Percentiles rank a stretch among this genome's conserved stretches.
Evolutionary conservation across 805 yeast genomes (phyloP).

Genomic region (Saturnispora bothae): DNA sequence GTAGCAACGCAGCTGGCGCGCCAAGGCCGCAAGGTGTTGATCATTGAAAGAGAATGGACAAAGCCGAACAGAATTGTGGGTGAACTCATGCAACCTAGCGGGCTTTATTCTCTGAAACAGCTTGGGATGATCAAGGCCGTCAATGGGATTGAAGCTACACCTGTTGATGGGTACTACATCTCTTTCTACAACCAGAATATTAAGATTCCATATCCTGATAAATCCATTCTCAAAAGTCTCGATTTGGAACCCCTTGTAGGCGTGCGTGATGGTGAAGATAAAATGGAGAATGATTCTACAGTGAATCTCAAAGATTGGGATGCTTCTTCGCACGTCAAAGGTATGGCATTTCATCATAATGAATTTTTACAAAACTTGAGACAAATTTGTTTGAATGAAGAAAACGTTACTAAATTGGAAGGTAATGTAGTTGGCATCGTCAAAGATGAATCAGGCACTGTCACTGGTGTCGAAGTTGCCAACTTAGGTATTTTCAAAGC

Average conservation of each 20-base stretch:
- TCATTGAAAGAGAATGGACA: conserved; percentile 80
- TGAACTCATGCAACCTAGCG: conserved; percentile 94
- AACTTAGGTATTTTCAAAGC: conserved; percentile 41
- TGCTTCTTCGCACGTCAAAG: conserved; percentile 44
- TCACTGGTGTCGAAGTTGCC: conserved; percentile 65
- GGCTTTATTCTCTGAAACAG: conserved; percentile 72
- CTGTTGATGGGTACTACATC: conserved; percentile 72
- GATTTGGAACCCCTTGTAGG: conserved; percentile 38
- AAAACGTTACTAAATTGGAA: conserved; percentile 67
- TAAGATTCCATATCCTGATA: conserved; percentile 61
- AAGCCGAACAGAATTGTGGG: conserved; percentile 97
- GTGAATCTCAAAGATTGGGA: conserved; percentile 46
- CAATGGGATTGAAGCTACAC: conserved; percentile 66
- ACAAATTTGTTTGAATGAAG: conserved; percentile 51
- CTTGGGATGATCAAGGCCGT: conserved; percentile 74
- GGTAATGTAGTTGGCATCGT: conserved; percentile 71
- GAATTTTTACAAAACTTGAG: conserved; percentile 72
- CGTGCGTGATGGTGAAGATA: conserved; percentile 50
- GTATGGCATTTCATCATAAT: conserved; percentile 92
- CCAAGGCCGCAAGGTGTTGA: conserved; percentile 74
- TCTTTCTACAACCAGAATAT: conserved; percentile 51
- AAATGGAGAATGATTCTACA: conserved; percentile 38
- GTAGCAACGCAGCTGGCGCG: conserved; percentile 83
- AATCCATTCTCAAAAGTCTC: conserved; percentile 35
- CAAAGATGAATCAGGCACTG: conserved; percentile 38